These are phyloP conservation scores for Penicillium sclerotigenum DNA, from an alignment of 2,329 filamentous ascomycete species.

Conservation along the genomic window DNA sequence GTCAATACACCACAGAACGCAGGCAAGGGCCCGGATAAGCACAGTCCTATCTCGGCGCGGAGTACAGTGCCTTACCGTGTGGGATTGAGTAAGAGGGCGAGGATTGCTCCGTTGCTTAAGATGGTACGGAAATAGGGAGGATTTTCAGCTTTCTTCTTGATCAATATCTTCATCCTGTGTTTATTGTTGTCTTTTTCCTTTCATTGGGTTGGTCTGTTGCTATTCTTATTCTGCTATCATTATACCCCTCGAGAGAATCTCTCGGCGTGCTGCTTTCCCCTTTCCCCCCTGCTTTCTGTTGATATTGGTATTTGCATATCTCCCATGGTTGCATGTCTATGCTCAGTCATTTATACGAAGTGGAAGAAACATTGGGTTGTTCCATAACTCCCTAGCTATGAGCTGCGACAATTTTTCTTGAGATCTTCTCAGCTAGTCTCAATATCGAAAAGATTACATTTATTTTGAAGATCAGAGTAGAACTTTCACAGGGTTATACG, in stretches of 20 bases:
- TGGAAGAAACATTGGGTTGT: not conserved
- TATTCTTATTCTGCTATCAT: slow-evolving; percentile 14
- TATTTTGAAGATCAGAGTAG: not conserved
- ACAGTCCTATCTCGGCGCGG: slow-evolving; percentile 41
- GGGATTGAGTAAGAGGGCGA: slow-evolving; percentile 48
- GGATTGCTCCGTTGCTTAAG: slow-evolving; percentile 50
- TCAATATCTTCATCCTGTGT: not conserved
- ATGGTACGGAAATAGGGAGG: slow-evolving; percentile 39
- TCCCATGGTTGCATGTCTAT: not conserved
- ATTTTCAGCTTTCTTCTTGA: not conserved
- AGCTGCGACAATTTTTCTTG: not conserved
- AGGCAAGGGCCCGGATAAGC: slow-evolving; percentile 35
- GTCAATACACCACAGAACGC: not conserved
- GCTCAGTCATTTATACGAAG: not conserved
- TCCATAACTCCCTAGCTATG: not conserved
- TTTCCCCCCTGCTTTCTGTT: not conserved
- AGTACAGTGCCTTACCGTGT: slow-evolving; percentile 46
- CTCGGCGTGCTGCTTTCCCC: slow-evolving; percentile 3
- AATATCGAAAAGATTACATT: not conserved
- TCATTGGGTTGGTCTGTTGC: not conserved
- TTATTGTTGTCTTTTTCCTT: not conserved
- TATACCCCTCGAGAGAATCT: slow-evolving; percentile 15
- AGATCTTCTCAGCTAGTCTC: not conserved
- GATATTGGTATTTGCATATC: not conserved
- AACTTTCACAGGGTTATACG: not conserved